Conservation (phyloP, 2,329 filamentous ascomycete species). For the Aureobasidium sp. region DNA sequence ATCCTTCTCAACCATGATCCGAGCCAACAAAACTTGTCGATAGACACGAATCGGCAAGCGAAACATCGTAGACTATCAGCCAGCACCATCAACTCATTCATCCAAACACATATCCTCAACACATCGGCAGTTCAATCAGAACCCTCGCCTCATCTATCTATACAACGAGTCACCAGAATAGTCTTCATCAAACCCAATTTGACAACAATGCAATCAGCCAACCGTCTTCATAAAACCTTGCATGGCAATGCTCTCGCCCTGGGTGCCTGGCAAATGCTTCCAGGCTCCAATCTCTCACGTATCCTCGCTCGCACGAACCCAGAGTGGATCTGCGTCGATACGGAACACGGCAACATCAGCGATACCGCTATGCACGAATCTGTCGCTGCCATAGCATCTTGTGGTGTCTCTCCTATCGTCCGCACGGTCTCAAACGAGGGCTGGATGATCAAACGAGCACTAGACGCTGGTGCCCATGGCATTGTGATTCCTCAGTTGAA, state of each 20-base stretch:
- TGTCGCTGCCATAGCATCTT: slow-evolving; percentile 40
- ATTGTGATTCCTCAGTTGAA: slow-evolving; percentile 47
- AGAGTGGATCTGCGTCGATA: slow-evolving; percentile 48
- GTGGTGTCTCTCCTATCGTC: slow-evolving; percentile 36
- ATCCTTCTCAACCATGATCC: too few species aligned
- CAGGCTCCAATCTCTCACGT: slow-evolving; percentile 45
- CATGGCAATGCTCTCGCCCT: slow-evolving; percentile 42
- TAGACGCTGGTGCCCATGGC: slow-evolving; percentile 53
- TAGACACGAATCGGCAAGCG: too few species aligned
- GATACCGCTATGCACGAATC: slow-evolving; percentile 48
- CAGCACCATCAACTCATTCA: not conserved
- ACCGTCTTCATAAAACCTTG: slow-evolving; percentile 44
- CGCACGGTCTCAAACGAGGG: slow-evolving; percentile 48
- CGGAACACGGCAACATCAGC: slow-evolving; percentile 49
- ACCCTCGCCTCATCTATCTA: not conserved
- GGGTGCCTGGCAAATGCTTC: slow-evolving; percentile 51
- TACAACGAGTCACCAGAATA: too few species aligned
- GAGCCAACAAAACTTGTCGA: too few species aligned
- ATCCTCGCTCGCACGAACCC: slow-evolving; percentile 45
- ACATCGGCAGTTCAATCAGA: not conserved
- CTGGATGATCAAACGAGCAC: slow-evolving; percentile 55
- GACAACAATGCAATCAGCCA: slow-evolving; percentile 43
- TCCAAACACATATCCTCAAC: not conserved
- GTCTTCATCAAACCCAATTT: not conserved
- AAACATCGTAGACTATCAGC: too few species aligned